phyloP scores from a whole-genome alignment of 768 basidiomycete genomes.

The Russula griseocarnosa region DNA sequence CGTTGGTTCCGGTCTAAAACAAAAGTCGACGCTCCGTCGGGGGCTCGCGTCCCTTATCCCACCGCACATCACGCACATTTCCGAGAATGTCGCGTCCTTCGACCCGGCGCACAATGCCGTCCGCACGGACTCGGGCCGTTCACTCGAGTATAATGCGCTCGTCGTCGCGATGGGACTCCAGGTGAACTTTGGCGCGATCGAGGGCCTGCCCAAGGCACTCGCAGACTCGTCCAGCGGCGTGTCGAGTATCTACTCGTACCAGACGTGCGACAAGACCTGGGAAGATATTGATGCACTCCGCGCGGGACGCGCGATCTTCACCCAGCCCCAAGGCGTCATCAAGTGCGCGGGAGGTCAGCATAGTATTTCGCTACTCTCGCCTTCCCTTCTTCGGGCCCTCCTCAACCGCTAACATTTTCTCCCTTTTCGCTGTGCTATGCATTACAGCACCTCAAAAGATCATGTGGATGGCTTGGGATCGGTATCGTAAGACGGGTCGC shows the following conservation, averaged over 20 bases:
- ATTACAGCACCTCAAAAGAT: constrained; percentile 77
- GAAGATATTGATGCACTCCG: constrained; percentile 71
- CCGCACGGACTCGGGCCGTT: constrained; percentile 64
- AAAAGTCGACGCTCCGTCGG: constrained; percentile 64
- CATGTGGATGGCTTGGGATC: constrained; percentile 97
- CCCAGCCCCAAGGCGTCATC: constrained; percentile 86
- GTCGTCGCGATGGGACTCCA: constrained; percentile 89
- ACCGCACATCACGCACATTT: constrained; percentile 61
- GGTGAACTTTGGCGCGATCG: constrained; percentile 74
- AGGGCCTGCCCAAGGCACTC: constrained; percentile 71
- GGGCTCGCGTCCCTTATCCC: constrained; percentile 72
- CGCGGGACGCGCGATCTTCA: constrained; percentile 85
- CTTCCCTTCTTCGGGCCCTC: background rate
- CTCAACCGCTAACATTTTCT: constrained; percentile 1
- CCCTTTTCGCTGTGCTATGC: background rate
- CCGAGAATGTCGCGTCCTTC: constrained; percentile 70
- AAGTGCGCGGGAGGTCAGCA: constrained; percentile 86
- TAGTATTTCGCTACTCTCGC: background rate
- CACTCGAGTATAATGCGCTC: constrained; percentile 75
- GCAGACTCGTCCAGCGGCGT: constrained; percentile 75
- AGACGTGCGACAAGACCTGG: constrained; percentile 89
- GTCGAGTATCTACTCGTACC: constrained; percentile 88
- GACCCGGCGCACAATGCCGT: constrained; percentile 71
- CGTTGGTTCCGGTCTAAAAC: constrained; percentile 80
- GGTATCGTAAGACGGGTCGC: constrained; percentile 59